Percentiles rank a stretch among this genome's conserved stretches.
phyloP scores from a whole-genome alignment of 2,329 filamentous ascomycete genomes.

The Calonectria montana region DNA sequence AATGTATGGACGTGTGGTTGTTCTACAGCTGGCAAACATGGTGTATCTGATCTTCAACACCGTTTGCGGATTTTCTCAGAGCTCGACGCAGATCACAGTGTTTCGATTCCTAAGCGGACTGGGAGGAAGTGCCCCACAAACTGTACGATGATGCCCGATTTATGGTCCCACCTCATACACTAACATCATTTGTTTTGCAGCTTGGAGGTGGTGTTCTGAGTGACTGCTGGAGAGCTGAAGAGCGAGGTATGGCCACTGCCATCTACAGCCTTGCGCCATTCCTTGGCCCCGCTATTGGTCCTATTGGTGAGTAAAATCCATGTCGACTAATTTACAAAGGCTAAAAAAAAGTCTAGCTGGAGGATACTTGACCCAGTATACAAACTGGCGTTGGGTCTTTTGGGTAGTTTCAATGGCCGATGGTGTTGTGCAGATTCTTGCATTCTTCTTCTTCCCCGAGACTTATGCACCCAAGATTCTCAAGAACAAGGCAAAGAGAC shows the following conservation, averaged over 20 bases:
- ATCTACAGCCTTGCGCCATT: constrained; percentile 55
- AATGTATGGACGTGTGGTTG: constrained; percentile 58
- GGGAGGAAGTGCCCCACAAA: constrained; percentile 58
- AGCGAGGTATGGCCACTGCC: constrained; percentile 48
- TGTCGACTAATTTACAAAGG: neutral
- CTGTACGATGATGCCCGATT: constrained; percentile 41
- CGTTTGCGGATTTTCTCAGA: constrained; percentile 61
- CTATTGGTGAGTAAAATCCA: constrained; percentile 45
- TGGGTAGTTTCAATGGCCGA: constrained; percentile 55
- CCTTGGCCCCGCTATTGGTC: constrained; percentile 55
- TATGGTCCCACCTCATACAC: neutral
- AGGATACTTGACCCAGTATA: constrained; percentile 51
- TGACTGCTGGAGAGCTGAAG: constrained; percentile 60
- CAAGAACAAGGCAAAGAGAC: constrained; percentile 39
- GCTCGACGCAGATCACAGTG: constrained; percentile 57
- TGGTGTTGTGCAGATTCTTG: constrained; percentile 46
- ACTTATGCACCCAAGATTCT: constrained; percentile 51
- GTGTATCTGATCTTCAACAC: constrained; percentile 67
- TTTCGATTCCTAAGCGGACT: constrained; percentile 63
- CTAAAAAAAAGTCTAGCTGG: constrained; percentile 41
- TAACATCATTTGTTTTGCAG: constrained; percentile 24
- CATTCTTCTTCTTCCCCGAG: constrained; percentile 53
- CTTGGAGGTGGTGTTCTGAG: constrained; percentile 59
- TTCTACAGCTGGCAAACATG: constrained; percentile 58
- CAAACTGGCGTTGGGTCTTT: constrained; percentile 59